Base-by-base conservation (phyloP, 257 asterid species). In the Rhazya stricta region DNA sequence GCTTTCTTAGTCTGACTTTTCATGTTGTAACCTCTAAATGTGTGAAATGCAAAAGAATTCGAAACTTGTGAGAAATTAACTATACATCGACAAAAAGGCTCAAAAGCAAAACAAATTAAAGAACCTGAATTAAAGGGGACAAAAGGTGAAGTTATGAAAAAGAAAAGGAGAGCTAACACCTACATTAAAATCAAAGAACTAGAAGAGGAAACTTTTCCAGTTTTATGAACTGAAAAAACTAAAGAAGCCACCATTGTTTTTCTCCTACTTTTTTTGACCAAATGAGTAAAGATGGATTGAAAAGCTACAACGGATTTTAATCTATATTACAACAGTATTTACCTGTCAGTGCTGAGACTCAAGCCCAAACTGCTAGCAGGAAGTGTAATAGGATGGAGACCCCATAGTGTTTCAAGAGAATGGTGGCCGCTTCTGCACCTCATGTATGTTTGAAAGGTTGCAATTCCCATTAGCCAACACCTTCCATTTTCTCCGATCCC, bases 381-480 rank as follows among this genome's bases (percentile, higher is more conserved):
- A 42, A 93, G 61, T 16, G 96, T 91, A 56, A 90, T 74, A 30
- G 96, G 97, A 69, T 89, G 88, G 75, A 93, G 67, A 3, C 92
- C 92, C 98, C 96, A 93, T 69, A 89, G 63, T 32, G 78, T 72
- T 81, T 93, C 94, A 29, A 93, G 88, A 5, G 96, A 90, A 77
- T 74, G 81, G 32, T 81, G 79, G n/a, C 96, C 94, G 67, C 42
- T 88, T 81, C 86, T 86, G 67, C 97, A 90, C 75, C 80, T 91
- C 85, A 84, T 86, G 66, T 82, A 93, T 23, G 92, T 93, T 56
- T 88, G 88, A 69, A 86, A 93, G 4, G 90, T 90, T 57, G 96
- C 97, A 29, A 91, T 84, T 71, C 97, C 98, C 86, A 93, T 69
- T 5, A 93, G 71, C 96, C 97, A 89, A 82, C 88, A 79, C 72